These are phyloP conservation scores for Entomortierella parvispora DNA, from an alignment of 192 early-diverging fungal genomes.

Conservation along the genomic window DNA sequence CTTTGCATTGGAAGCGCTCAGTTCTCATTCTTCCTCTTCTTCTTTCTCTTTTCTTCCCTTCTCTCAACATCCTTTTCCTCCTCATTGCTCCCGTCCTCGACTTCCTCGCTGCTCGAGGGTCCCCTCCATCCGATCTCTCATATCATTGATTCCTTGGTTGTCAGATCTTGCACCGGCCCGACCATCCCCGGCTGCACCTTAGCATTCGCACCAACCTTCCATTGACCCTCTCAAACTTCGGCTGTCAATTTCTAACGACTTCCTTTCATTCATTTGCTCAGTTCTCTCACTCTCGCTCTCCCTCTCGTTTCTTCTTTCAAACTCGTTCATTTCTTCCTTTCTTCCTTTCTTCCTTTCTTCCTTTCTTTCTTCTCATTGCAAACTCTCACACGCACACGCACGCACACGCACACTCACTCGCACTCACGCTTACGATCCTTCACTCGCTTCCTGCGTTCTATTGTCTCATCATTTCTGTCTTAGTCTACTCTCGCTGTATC, in stretches of 20 bases:
- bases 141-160: neutral
- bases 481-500: neutral
- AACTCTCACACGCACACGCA: no score
- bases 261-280: conserved; percentile 1
- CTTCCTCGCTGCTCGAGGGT: neutral
- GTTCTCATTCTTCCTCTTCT: neutral
- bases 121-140: neutral
- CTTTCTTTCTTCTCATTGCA: neutral
- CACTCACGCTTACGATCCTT: conserved; percentile 12
- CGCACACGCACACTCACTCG: neutral
- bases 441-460: neutral
- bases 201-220: neutral
- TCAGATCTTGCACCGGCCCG: neutral
- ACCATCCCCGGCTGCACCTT: conserved; percentile 1
- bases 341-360: neutral
- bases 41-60: neutral
- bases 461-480: neutral
- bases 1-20: no score
- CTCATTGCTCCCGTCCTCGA: neutral
- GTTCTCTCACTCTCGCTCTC: neutral
- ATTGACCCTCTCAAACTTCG: conserved; percentile 19
- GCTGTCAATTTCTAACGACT: conserved; percentile 12
- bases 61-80: neutral
- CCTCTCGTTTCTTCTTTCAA: neutral
- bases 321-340: neutral